phyloP scores from a whole-genome alignment of 352 stramenopile species.

The Phytopythium sindhum region DNA sequence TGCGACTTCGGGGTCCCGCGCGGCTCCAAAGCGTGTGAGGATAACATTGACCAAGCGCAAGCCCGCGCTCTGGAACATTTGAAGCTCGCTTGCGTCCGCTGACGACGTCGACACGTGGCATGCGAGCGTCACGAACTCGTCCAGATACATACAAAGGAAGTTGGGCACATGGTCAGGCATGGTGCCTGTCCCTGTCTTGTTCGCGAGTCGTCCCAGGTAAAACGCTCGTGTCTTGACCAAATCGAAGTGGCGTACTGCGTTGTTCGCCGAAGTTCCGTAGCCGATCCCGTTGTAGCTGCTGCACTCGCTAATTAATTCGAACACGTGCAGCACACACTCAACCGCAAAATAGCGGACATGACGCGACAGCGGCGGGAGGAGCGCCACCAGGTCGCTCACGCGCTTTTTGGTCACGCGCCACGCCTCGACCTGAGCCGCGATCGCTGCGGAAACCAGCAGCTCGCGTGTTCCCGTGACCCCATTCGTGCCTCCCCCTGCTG shows the following conservation, averaged over 20 bases:
- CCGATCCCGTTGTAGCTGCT: conserved; percentile 14
- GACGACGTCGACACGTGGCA: conserved; percentile 76
- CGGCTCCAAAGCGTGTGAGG: conserved; percentile 49
- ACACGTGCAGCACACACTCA: conserved; percentile 70
- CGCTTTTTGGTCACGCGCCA: conserved; percentile 72
- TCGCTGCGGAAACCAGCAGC: conserved; percentile 29
- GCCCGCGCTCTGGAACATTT: conserved; percentile 74
- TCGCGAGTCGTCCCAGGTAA: conserved; percentile 38
- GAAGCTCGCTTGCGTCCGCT: conserved; percentile 62
- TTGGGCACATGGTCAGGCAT: conserved; percentile 27
- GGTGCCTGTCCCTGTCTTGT: conserved; percentile 3
- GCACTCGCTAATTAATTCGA: conserved; percentile 48
- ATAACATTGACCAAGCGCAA: conserved; percentile 67
- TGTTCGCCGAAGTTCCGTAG: conserved; percentile 6
- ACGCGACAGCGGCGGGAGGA: conserved; percentile 66
- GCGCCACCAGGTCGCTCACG: conserved; percentile 52
- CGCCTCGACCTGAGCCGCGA: conserved; percentile 52
- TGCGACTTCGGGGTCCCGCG: conserved; percentile 66
- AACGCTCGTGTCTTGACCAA: conserved; percentile 43
- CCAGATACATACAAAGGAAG: conserved; percentile 85
- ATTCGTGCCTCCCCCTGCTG: conserved; percentile 6
- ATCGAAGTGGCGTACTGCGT: conserved; percentile 68
- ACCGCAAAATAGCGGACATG: conserved; percentile 78
- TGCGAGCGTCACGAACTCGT: conserved; percentile 83
- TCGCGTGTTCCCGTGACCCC: conserved; percentile 3